Conservation (phyloP, 345 rosid genomes). For the Populus pruinosa region DNA sequence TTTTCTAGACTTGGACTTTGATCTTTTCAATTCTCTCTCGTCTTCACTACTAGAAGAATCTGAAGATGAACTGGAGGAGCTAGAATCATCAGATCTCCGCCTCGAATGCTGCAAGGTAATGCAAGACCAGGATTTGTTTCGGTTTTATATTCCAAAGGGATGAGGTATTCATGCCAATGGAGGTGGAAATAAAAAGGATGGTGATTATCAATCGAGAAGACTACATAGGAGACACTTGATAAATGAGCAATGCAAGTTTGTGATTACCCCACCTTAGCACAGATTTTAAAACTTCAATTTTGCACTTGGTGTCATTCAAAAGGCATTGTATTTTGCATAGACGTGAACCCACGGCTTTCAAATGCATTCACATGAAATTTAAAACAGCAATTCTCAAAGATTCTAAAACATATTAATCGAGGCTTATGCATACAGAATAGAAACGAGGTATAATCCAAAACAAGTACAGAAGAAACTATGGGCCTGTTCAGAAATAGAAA, state of each 20-base stretch:
- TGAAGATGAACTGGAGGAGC: conserved; percentile 61
- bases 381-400: background rate
- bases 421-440: too few species aligned
- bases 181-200: background rate
- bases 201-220: background rate
- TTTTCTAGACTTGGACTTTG: conserved; percentile 73
- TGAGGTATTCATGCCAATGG: background rate
- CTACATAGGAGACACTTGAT: background rate
- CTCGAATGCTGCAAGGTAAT: conserved; percentile 61
- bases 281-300: too few species aligned
- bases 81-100: conserved; percentile 50
- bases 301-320: too few species aligned
- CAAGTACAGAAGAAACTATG: background rate
- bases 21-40: conserved; percentile 65
- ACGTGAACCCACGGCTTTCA: background rate
- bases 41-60: conserved; percentile 79
- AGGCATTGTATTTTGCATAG: too few species aligned
- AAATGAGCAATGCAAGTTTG: too few species aligned
- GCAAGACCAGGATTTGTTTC: conserved; percentile 4
- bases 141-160: background rate
- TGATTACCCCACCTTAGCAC: too few species aligned
- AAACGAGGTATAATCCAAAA: background rate
- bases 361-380: background rate
- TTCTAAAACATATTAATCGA: too few species aligned
- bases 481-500: too few species aligned